These are phyloP conservation scores for Mikania micrantha DNA, from an alignment of 129 eudicot species.

Conservation along the genomic window DNA sequence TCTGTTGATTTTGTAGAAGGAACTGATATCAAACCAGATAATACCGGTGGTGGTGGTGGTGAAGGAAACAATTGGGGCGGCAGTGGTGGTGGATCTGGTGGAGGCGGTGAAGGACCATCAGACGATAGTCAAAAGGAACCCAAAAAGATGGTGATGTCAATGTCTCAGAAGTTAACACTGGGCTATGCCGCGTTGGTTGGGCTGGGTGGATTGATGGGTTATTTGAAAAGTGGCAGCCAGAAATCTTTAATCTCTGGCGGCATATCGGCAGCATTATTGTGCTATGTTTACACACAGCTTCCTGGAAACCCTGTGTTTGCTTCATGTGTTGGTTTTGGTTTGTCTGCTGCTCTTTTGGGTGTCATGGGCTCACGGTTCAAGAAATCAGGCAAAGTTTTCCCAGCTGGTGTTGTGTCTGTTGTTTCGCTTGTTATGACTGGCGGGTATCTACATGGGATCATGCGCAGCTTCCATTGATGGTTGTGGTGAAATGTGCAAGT, in stretches of 20 bases:
- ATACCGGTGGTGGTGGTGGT: conserved; percentile 39
- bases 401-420: conserved; percentile 84
- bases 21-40: conserved; percentile 38
- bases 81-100: conserved; percentile 37
- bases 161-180: conserved; percentile 87
- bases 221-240: conserved; percentile 76
- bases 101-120: conserved; percentile 39
- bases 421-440: conserved; percentile 88
- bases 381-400: conserved; percentile 82
- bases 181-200: conserved; percentile 87
- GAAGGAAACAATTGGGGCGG: conserved; percentile 42
- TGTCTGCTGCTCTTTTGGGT: conserved; percentile 77
- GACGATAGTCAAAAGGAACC: conserved; percentile 40
- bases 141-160: conserved; percentile 58
- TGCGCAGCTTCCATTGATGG: conserved; percentile 57
- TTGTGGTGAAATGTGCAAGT: background rate
- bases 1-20: conserved; percentile 44
- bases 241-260: conserved; percentile 77
- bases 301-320: conserved; percentile 70
- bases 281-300: conserved; percentile 57
- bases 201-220: conserved; percentile 82
- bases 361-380: conserved; percentile 83
- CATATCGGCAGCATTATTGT: conserved; percentile 50
- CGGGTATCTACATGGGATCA: conserved; percentile 80
- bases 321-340: conserved; percentile 71